A percentile compares a stretch with the other conserved stretches of the same genome.
These are phyloP conservation scores for Penicillium samsonianum DNA, from an alignment of 495 filamentous ascomycete species.

Conservation along the genomic window DNA sequence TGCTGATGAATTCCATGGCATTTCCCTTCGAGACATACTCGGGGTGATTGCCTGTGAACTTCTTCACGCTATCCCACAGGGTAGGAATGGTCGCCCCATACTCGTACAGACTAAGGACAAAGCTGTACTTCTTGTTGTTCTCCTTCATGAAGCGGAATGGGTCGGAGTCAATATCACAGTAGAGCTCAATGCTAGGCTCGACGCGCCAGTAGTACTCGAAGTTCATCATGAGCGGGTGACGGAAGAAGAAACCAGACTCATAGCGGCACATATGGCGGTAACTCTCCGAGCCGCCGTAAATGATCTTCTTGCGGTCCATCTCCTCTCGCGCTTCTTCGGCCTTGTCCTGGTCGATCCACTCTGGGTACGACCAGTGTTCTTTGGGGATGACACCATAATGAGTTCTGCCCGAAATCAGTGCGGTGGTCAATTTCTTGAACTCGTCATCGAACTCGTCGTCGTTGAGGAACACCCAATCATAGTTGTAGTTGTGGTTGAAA, in stretches of 20 bases:
- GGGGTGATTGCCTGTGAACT: constrained; percentile 84
- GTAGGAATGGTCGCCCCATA: constrained; percentile 96
- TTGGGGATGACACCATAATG: constrained; percentile 82
- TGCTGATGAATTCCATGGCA: constrained; percentile 86
- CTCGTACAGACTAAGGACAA: constrained; percentile 87
- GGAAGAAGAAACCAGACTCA: constrained; percentile 93
- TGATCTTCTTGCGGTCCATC: constrained; percentile 82
- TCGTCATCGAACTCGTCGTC: constrained; percentile 88
- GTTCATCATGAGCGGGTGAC: constrained; percentile 74
- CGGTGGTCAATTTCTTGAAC: constrained; percentile 88
- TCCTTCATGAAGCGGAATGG: constrained; percentile 87
- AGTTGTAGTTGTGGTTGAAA: constrained; percentile 94
- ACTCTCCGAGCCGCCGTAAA: constrained; percentile 91
- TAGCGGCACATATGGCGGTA: constrained; percentile 96
- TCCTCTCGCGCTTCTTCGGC: constrained; percentile 78
- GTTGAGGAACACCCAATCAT: constrained; percentile 99
- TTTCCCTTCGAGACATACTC: constrained; percentile 84
- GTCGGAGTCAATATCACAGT: constrained; percentile 81
- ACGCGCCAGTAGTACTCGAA: constrained; percentile 95
- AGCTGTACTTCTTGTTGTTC: constrained; percentile 88
- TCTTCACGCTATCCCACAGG: constrained; percentile 89
- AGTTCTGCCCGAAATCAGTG: constrained; percentile 86
- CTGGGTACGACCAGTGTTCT: constrained; percentile 90
- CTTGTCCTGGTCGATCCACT: constrained; percentile 83
- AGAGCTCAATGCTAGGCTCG: constrained; percentile 84